Base-by-base conservation (phyloP, 2,329 filamentous ascomycete genomes). In the Aspergillus pseudonomiae region DNA sequence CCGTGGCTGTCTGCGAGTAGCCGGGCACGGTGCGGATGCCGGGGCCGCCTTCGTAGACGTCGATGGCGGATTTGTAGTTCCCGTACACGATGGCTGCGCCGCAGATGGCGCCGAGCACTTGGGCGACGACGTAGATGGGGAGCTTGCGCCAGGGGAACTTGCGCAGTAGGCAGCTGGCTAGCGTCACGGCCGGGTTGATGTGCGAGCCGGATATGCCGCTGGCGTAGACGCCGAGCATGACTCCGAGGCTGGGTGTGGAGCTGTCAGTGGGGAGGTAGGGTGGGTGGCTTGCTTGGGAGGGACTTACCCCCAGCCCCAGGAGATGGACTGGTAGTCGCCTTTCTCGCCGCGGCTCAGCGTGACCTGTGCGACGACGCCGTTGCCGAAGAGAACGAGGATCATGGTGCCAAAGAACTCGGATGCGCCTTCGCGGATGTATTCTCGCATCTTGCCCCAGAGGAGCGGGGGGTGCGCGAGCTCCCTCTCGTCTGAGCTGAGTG, bases 341-440 rank as follows among this genome's bases (percentile, higher is more conserved):
- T 79, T 80, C 59, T 75, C 65, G n/a, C 69, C 73, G 48, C 73
- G 67, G 63, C 86, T 88, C 14, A 92, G 81, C 0, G 87, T 78
- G 0, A 91, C 89, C 74, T 92, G 90, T 3, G 89, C 89, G 24
- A 91, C 87, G 60, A 87, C 86, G n/a, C 88, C 89, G 65, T 91
- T 86, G 4, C 89, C 89, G 69, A 92, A 92, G 46, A 91, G 77
- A 63, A 92, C 81, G 65, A 92, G 76, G 60, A 89, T 83, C 79
- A 92, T 88, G 14, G 86, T 89, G 9, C 88, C 89, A 57, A 89
- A 84, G 77, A 91, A 91, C 68, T 91, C 88, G 1, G 87, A 86
- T 67, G 91, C 86, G 1, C 84, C 84, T 65, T 90, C 88, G 63
- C 84, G 82, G 43, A 85, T 78, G 32, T 76, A 68, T 24, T 80